phyloP scores from a whole-genome alignment of 805 yeast species.

The Jamesozyma lodderae region DNA sequence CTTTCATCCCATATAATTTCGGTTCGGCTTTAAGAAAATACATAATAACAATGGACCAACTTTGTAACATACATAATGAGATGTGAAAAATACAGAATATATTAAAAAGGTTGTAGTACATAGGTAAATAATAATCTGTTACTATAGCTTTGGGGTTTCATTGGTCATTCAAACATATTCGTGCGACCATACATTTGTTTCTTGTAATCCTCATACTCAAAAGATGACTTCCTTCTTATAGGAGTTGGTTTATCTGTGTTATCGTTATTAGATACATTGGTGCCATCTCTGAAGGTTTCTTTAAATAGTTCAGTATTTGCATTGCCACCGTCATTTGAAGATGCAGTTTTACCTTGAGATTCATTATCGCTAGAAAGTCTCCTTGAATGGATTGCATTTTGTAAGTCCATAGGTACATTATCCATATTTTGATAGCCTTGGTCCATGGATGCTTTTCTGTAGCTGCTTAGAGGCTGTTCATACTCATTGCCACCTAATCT shows the following conservation, averaged over 20 bases:
- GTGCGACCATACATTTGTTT: constrained; percentile 16
- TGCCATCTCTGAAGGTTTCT: neutral
- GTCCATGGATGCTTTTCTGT: constrained; percentile 1
- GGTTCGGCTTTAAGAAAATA: too few species aligned
- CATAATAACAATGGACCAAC: too few species aligned
- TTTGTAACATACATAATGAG: too few species aligned
- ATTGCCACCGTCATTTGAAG: neutral
- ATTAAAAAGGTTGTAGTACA: too few species aligned
- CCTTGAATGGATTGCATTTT: constrained; percentile 5
- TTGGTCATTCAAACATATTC: constrained; percentile 18
- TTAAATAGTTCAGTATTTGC: neutral
- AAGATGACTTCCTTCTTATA: constrained; percentile 17
- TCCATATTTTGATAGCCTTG: neutral
- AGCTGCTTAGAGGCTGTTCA: constrained; percentile 3
- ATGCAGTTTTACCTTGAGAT: neutral
- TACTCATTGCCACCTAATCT: constrained; percentile 2
- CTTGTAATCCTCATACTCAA: constrained; percentile 11
- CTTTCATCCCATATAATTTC: too few species aligned
- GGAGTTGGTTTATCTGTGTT: neutral
- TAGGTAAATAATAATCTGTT: too few species aligned
- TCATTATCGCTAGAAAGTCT: constrained; percentile 4
- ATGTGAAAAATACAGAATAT: too few species aligned
- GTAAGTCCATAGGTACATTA: neutral
- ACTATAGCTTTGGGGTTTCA: too few species aligned
- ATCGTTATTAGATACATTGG: too few species aligned